Percentiles rank a stretch among this genome's conserved stretches.
These are phyloP conservation scores for Exophiala spinifera DNA, from an alignment of 2,329 filamentous ascomycete genomes.

Conservation along the genomic window DNA sequence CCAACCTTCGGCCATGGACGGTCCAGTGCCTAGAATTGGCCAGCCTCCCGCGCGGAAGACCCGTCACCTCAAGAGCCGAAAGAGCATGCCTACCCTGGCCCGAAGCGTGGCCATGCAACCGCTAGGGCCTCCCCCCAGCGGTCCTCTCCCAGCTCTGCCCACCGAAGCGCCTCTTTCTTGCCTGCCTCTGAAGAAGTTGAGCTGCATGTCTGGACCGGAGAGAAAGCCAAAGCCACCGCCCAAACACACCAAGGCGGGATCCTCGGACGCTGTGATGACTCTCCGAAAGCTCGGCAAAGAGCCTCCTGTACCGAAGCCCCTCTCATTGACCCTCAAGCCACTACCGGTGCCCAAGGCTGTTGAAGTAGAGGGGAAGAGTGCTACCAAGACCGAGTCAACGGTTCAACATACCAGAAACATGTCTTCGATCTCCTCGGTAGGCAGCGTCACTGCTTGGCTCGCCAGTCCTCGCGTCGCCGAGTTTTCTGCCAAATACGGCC, in stretches of 20 bases:
- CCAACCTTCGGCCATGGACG: background rate
- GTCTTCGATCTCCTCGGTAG: background rate
- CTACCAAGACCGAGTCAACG: background rate
- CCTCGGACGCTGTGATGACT: background rate
- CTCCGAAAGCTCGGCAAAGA: background rate
- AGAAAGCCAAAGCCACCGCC: background rate
- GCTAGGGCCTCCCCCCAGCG: slow-evolving; percentile 20
- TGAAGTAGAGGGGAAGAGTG: background rate
- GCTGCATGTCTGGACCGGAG: background rate
- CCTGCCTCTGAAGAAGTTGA: background rate
- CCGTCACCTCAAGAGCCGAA: slow-evolving; percentile 14
- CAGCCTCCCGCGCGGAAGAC: slow-evolving; percentile 6
- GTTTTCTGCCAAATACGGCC: background rate
- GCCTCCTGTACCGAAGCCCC: background rate
- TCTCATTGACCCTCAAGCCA: background rate
- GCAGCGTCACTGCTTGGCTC: background rate
- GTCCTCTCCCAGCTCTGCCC: slow-evolving; percentile 22
- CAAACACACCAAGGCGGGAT: background rate
- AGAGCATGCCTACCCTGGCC: slow-evolving; percentile 19
- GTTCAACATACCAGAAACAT: slow-evolving; percentile 1
- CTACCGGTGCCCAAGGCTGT: background rate
- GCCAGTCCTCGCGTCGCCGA: background rate
- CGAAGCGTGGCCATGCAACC: slow-evolving; percentile 1
- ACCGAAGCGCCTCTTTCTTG: background rate
- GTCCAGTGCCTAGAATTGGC: slow-evolving; percentile 1